Percentiles rank a stretch among this genome's conserved stretches.
These are phyloP conservation scores for Komagataea norvegica DNA, from an alignment of 1,139 yeast genomes.

Conservation along the genomic window DNA sequence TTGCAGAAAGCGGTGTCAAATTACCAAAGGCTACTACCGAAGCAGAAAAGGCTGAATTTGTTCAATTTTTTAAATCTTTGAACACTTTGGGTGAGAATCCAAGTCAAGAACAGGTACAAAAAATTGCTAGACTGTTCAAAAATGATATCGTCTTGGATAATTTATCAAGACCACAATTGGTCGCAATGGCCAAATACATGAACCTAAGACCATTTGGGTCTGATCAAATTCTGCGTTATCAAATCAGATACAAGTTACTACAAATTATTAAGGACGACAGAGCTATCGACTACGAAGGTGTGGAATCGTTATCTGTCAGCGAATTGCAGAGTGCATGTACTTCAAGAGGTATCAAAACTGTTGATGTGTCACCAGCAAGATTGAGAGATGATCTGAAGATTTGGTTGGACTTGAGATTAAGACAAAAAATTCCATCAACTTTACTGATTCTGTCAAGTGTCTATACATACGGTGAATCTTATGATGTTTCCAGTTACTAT, in stretches of 20 bases:
- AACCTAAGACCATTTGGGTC: slow-evolving; percentile 91
- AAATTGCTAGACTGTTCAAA: slow-evolving; percentile 85
- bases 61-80: slow-evolving; percentile 70
- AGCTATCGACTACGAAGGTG: slow-evolving; percentile 92
- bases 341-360: slow-evolving; percentile 87
- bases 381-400: slow-evolving; percentile 76
- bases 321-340: slow-evolving; percentile 89
- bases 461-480: slow-evolving; percentile 77
- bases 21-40: slow-evolving; percentile 60
- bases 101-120: slow-evolving; percentile 64
- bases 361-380: slow-evolving; percentile 78
- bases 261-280: slow-evolving; percentile 90
- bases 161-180: slow-evolving; percentile 84
- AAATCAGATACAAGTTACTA: slow-evolving; percentile 84
- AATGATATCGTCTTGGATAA: slow-evolving; percentile 93
- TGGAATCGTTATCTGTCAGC: slow-evolving; percentile 70
- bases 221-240: slow-evolving; percentile 85
- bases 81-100: slow-evolving; percentile 54
- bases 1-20: slow-evolving; percentile 61
- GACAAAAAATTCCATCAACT: slow-evolving; percentile 89
- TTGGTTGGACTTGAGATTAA: slow-evolving; percentile 87
- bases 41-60: slow-evolving; percentile 73
- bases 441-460: slow-evolving; percentile 81
- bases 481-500: slow-evolving; percentile 52
- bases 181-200: slow-evolving; percentile 93